Conservation (phyloP, 2,329 filamentous ascomycete genomes). For the Westerdykella ornata region DNA sequence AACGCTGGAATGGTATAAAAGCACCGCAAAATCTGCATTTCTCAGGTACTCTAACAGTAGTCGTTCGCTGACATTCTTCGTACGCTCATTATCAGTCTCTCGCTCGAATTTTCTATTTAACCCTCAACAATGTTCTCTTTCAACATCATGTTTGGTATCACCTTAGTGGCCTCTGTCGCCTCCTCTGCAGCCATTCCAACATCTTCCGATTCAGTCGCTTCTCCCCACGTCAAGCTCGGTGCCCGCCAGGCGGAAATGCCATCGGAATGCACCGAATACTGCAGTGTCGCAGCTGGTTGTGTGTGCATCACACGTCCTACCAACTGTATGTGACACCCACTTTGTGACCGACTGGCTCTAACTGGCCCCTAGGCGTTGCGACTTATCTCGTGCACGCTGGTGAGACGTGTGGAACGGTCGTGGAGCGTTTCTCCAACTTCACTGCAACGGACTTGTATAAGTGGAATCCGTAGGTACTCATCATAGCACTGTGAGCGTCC, state of each 20-base stretch:
- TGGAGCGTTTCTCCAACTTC: slow-evolving; percentile 28
- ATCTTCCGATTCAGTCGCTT: neutral
- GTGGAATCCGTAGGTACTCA: slow-evolving; percentile 27
- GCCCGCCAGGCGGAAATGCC: slow-evolving; percentile 12
- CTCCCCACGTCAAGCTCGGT: slow-evolving; percentile 1
- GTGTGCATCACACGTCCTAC: slow-evolving; percentile 18
- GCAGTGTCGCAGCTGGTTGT: slow-evolving; percentile 16
- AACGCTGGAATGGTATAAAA: no score
- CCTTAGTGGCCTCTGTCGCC: slow-evolving; percentile 10
- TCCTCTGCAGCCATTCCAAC: slow-evolving; percentile 6
- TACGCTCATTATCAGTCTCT: slow-evolving; percentile 3
- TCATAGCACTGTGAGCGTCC: neutral
- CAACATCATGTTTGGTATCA: slow-evolving; percentile 8
- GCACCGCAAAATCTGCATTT: no score
- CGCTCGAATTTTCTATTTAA: slow-evolving; percentile 1
- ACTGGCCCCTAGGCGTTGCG: slow-evolving; percentile 9
- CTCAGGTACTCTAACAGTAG: no score
- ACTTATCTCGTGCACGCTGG: slow-evolving; percentile 22
- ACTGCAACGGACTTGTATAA: slow-evolving; percentile 29
- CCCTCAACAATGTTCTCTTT: slow-evolving; percentile 14
- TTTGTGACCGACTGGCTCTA: neutral
- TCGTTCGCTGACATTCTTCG: no score
- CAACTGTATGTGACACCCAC: slow-evolving; percentile 11
- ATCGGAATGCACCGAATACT: slow-evolving; percentile 15
- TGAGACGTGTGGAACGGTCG: slow-evolving; percentile 29